Base-by-base conservation (phyloP, 371 early-diverging fungal genomes). In the Coemansia linderi region DNA sequence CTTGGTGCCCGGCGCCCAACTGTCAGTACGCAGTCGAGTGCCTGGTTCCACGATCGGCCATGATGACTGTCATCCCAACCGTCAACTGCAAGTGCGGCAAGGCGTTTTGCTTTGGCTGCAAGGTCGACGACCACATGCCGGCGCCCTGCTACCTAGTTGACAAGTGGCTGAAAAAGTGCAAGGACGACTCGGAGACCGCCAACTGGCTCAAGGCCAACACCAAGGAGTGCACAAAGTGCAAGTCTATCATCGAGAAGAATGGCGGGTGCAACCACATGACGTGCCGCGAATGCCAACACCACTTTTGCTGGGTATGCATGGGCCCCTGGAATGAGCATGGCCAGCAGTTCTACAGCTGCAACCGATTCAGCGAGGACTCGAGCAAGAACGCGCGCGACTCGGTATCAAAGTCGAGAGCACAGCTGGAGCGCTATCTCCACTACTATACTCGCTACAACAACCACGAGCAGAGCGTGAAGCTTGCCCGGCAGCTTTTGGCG, bases 171-270 rank as follows among this genome's bases (percentile, higher is more conserved):
- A 92, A 95, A 68, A 97, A 98, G 82, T 97, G 97, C 80, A 90
- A 87, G 40, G 98, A 98, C 83, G 99, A 98, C 76, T 95, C 96
- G 17, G 98, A 97, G 74, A 98, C 98, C 4, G 90, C 96, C 22
- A 96, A 97, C 81, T 98, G 97, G 97, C 93, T 97, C 63, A 89
- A 91, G 29, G 95, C 95, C 33, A 90, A 97, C 83, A 97, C 98
- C 50, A 96, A 97, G 81, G 97, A 97, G 81, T 98, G 99, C 77
- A 86, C 92, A 24, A 92, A 93, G 68, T 98, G 99, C 82, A 85
- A 87, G 50, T 87, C 93, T 0, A 95, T 94, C 0, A 98, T 98
- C 65, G 99, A 98, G 78, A 98, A 98, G 85, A 97, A 97, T 81
- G 98, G 98, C 71, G 94, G 94, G 8, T 95, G 95, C 82, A 95